Evolutionary conservation across 768 basidiomycete genomes (phyloP), one percentile per base, ranked within the genome.

Genomic region (Phylloporus sp.): DNA sequence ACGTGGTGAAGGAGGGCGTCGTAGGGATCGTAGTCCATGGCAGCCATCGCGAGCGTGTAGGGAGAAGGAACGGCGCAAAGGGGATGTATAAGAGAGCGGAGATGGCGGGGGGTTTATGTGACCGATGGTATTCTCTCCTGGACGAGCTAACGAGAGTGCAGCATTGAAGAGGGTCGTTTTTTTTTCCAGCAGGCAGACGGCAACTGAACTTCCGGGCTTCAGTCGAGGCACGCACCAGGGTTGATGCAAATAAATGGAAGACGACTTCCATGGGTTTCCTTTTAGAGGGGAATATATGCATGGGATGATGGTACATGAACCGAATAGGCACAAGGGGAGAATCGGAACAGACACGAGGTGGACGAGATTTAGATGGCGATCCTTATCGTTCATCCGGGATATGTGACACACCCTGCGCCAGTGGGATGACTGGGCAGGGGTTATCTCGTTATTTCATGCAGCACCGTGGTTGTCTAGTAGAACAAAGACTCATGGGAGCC

Each of bases 1-100:
- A 91, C 80, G 65, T 85, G 85, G 62, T 90, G 88, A 26, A 89
- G 76, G 52, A 91, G 77, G 41, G 88, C 88, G 65, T 90, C 86
- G 63, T 81, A 88, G 41, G 82, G 80, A 67, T 89, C 87, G 70
- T 89, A 91, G 68, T 88, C 86, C 78, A 87, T 87, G 55, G 56
- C 11, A 22, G 49, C 45, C 54, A 59, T 55, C 34, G 49, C 29
- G 39, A 40, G 46, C 22, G 42, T 9, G 39, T 18, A 10, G 23
- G n/a, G 20, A 42, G 24, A 34, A 31, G 52, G 34, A 47, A 27
- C 1, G 23, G 35, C 22, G 13, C 7, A 3, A 54, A 41, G 51
- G 22, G 2, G 24, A 27, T 43, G 45, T 61, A 59, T 58, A 58
- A 64, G 31, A 55, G 31, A 23, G 38, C 40, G 52, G 49, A 15